Conservation (phyloP, 257 asterid species). For the Primulina tabacum region DNA sequence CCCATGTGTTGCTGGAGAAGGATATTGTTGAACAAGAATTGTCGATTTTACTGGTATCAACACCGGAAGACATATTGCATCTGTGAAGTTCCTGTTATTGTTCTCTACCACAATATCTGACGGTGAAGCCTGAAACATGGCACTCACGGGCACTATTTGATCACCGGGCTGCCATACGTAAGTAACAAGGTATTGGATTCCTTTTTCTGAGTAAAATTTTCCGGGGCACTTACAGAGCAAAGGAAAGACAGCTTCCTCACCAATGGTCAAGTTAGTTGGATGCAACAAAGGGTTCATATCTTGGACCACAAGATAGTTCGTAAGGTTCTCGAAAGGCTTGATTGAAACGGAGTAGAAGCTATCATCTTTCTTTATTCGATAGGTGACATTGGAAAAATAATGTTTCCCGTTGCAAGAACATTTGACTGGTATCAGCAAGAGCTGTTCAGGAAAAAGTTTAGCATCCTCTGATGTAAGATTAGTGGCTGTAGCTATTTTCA, state of each 20-base stretch:
- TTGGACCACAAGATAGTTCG: constrained; percentile 37
- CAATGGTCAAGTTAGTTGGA: constrained; percentile 57
- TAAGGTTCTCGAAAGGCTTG: constrained; percentile 53
- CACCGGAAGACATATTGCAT: constrained; percentile 62
- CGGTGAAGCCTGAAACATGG: constrained; percentile 47
- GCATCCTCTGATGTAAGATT: constrained; percentile 43
- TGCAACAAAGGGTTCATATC: constrained; percentile 52
- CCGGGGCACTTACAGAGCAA: constrained; percentile 66
- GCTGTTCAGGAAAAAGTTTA: constrained; percentile 45
- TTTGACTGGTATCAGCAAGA: constrained; percentile 52
- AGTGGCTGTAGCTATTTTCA: constrained; percentile 45
- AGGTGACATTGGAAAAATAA: constrained; percentile 52
- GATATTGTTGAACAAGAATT: constrained; percentile 34
- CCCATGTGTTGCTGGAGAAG: constrained; percentile 26
- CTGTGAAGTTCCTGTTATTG: constrained; percentile 53
- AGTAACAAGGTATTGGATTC: constrained; percentile 48
- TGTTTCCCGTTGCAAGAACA: constrained; percentile 58
- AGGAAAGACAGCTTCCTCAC: constrained; percentile 49
- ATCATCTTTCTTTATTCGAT: constrained; percentile 50
- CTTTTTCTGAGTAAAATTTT: constrained; percentile 26
- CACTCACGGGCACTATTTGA: constrained; percentile 43
- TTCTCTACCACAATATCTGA: constrained; percentile 48
- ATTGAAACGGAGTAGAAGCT: constrained; percentile 54
- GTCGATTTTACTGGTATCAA: constrained; percentile 50
- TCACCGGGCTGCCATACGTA: constrained; percentile 77